Evolutionary conservation across 2,329 filamentous ascomycete species (phyloP), one percentile per base, ranked within the genome.

Genomic region (Zarea fungicola): DNA sequence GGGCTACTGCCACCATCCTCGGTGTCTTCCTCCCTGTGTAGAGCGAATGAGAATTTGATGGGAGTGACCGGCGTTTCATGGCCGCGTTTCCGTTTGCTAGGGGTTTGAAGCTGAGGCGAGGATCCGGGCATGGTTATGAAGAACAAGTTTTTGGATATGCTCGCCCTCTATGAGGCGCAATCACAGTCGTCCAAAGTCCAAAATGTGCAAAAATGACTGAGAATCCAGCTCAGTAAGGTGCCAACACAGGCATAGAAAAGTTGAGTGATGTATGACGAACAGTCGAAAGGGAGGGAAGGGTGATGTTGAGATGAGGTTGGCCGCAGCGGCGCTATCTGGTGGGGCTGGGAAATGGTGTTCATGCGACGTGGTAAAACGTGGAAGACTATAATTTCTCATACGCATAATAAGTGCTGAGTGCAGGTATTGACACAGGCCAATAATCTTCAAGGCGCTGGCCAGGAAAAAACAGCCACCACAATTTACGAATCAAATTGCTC

Each of bases 1-100:
- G 78, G 77, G 54, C 78, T 81, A 54, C 63, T 69, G 58, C 65
- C 72, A 50, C 75, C 76, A 43, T 77, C 75, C 25, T 75, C 70
- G 23, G 59, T 48, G 29, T 63, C 50, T 51, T 61, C 42, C 28
- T 59, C 51, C 5, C 53, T 54, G 54, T 64, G 47, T 37, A 61
- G 54, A 49, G 75, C 69, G 55, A 79, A 79, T 1, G 73, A 71
- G 60, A 78, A 78, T 41, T 65, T 60, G 49, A 65, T 54, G n/a
- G 68, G 65, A 10, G 65, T 60, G 34, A 60, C 44, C 48, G 57
- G 61, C 16, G 56, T 53, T 11, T 69, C 62, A 18, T 70, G 62
- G 54, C 62, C 67, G 32, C 72, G 67, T 57, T 76, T 76, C 48
- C 74, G 69, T 60, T 76, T 76, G 11, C 72, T 70, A 16, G 73